phyloP scores from a whole-genome alignment of 495 filamentous ascomycete genomes.

The Xylaria palmicola region DNA sequence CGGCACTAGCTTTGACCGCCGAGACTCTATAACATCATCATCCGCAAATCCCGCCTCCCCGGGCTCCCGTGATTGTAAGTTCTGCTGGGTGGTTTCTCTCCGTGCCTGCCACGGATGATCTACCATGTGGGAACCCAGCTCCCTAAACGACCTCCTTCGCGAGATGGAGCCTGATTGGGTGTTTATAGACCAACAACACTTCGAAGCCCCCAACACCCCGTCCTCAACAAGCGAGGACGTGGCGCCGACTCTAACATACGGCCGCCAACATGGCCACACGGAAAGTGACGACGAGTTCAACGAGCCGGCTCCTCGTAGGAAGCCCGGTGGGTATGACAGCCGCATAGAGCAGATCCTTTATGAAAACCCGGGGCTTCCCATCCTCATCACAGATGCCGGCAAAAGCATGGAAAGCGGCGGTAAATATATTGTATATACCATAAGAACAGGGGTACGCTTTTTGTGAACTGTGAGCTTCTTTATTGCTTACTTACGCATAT shows the following conservation, averaged over 20 bases:
- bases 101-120: constrained; percentile 9
- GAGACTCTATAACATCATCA: constrained; percentile 73
- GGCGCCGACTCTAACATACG: constrained; percentile 28
- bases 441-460: constrained; percentile 79
- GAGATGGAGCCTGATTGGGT: constrained; percentile 48
- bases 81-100: not conserved
- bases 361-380: constrained; percentile 85
- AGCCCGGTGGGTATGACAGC: constrained; percentile 86
- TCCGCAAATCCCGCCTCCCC: constrained; percentile 66
- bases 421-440: constrained; percentile 92
- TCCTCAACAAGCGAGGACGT: constrained; percentile 46
- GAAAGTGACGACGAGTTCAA: constrained; percentile 54
- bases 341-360: constrained; percentile 95
- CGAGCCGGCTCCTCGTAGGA: constrained; percentile 59
- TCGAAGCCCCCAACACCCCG: constrained; percentile 43
- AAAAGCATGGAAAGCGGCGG: constrained; percentile 92
- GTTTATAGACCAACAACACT: constrained; percentile 41
- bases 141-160: constrained; percentile 29
- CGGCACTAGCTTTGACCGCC: constrained; percentile 77
- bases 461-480: not conserved
- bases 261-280: constrained; percentile 26
- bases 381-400: constrained; percentile 88
- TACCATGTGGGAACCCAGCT: constrained; percentile 37
- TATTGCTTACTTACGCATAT: constrained; percentile 20
- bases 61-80: constrained; percentile 50